Evolutionary conservation across 2,329 filamentous ascomycete genomes (phyloP), one percentile per base, ranked within the genome.

Genomic region (Curvularia verruculosa): DNA sequence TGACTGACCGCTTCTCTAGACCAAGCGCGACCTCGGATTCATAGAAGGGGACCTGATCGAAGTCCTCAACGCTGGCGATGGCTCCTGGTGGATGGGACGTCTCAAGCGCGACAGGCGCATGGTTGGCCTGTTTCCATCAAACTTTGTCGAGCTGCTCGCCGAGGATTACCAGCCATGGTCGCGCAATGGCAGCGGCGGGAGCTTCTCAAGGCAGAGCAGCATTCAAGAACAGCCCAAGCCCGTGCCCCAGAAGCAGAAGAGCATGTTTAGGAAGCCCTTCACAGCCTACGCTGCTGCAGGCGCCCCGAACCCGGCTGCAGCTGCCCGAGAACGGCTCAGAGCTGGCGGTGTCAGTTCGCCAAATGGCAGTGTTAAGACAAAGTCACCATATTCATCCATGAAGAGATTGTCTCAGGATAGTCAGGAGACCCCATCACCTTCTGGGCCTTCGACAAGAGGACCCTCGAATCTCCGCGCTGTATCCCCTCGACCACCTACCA

Each of bases 11-110:
- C 46, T 43, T 15, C n/a, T 24, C 39, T 63, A 81, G 88, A 94
- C 90, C 23, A 96, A 96, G 81, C 88, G 90, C 76, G 95, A 99
- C 75, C 84, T 99, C 56, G 95, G 95, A 15, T 99, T 99, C 78
- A 90, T 99, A 67, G 95, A 99, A 78, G 95, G 95, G 63, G 95
- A 99, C 78, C 79, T 99, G 65, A 99, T 99, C 75, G 95, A 99
- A 85, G 97, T 94, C 73, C 83, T 99, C 51, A 99, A 99, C 76
- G 95, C 95, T 19, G 95, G 95, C 62, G 95, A 99, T 79, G 95
- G 95, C 50, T 93, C 91, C 45, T 99, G 95, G 95, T 99, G 95
- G 95, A 96, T 93, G 79, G 95, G 95, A 46, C 87, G 94, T 62
- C 80, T 99, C 73, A 91, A 89, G 73, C 87, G 95, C 67, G 95